A percentile compares a stretch with the other conserved stretches of the same genome.
Evolutionary conservation across 371 early-diverging fungal species (phyloP).

Genomic region (Apophysomyces variabilis): DNA sequence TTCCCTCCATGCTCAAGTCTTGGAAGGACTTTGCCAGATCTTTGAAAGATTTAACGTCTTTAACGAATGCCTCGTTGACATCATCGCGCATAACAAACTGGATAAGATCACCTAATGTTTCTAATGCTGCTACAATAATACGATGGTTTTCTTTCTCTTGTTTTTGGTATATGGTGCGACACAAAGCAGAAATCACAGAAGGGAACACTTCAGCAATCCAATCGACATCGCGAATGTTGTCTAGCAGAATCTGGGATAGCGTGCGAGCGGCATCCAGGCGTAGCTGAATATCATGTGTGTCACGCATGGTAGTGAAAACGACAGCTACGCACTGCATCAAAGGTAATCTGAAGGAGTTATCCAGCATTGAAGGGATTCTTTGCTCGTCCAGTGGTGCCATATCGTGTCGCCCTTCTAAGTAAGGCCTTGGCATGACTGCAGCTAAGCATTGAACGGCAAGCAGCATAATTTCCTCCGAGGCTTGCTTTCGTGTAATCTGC

Average conservation of each 20-base stretch:
- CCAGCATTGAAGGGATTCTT: neutral
- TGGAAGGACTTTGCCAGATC: conserved; percentile 22
- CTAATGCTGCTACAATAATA: conserved; percentile 41
- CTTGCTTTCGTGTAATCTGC: neutral
- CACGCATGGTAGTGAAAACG: conserved; percentile 5
- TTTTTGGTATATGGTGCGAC: conserved; percentile 42
- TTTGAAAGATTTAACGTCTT: conserved; percentile 25
- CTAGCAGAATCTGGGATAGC: conserved; percentile 33
- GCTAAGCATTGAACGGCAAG: conserved; percentile 41
- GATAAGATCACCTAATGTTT: conserved; percentile 44
- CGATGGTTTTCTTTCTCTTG: conserved; percentile 56
- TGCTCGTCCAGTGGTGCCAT: neutral
- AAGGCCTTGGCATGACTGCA: conserved; percentile 28
- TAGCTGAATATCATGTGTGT: conserved; percentile 38
- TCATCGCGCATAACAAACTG: conserved; percentile 41
- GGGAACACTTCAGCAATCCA: conserved; percentile 47
- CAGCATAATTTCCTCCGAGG: conserved; percentile 46
- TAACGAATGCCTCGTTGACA: conserved; percentile 25
- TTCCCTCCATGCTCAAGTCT: neutral
- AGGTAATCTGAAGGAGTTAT: neutral
- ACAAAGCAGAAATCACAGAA: conserved; percentile 45
- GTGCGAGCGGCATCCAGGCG: conserved; percentile 41
- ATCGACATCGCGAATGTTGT: conserved; percentile 39
- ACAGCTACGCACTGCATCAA: conserved; percentile 11
- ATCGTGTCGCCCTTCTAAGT: conserved; percentile 19